A percentile compares a stretch with the other conserved stretches of the same genome.
phyloP scores from a whole-genome alignment of 495 filamentous ascomycete genomes.

The Annulohypoxylon bovei region DNA sequence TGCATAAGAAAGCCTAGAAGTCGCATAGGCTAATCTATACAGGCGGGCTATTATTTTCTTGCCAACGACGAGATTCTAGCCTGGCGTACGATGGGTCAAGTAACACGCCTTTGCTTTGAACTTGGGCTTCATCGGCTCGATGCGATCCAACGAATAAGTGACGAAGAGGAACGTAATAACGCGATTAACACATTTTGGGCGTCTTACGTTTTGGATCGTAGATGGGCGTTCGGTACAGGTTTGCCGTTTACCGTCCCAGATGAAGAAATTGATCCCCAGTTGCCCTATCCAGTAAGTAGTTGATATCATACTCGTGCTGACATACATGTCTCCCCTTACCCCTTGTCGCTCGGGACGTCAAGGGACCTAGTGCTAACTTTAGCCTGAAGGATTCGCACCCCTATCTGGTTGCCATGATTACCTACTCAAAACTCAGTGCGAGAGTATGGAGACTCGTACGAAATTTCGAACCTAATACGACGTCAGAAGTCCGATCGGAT shows the following conservation, averaged over 20 bases:
- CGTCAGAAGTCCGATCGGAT: conserved; percentile 63
- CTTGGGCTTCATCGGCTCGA: conserved; percentile 81
- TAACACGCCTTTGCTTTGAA: conserved; percentile 79
- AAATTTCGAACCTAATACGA: conserved; percentile 61
- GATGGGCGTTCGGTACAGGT: conserved; percentile 85
- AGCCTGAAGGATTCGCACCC: conserved; percentile 70
- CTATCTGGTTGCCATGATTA: conserved; percentile 81
- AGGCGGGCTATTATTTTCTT: conserved; percentile 85
- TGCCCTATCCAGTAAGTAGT: conserved; percentile 77
- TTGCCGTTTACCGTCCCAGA: conserved; percentile 85
- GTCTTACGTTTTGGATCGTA: conserved; percentile 78
- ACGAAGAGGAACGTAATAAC: conserved; percentile 69
- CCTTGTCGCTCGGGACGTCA: not conserved
- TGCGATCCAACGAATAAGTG: conserved; percentile 71
- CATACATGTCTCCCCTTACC: not conserved
- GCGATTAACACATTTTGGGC: conserved; percentile 81
- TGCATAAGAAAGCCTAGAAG: not conserved
- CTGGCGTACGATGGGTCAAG: conserved; percentile 81
- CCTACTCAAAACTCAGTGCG: conserved; percentile 77
- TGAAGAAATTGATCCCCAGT: conserved; percentile 79
- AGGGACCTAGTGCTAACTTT: conserved; percentile 20
- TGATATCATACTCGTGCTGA: not conserved
- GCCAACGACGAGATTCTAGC: conserved; percentile 81
- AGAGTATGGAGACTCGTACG: conserved; percentile 80
- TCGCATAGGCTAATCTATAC: conserved; percentile 35